Evolutionary conservation across 495 filamentous ascomycete species (phyloP), one percentile per base, ranked within the genome.

Genomic region (Corynascus novoguineensis): DNA sequence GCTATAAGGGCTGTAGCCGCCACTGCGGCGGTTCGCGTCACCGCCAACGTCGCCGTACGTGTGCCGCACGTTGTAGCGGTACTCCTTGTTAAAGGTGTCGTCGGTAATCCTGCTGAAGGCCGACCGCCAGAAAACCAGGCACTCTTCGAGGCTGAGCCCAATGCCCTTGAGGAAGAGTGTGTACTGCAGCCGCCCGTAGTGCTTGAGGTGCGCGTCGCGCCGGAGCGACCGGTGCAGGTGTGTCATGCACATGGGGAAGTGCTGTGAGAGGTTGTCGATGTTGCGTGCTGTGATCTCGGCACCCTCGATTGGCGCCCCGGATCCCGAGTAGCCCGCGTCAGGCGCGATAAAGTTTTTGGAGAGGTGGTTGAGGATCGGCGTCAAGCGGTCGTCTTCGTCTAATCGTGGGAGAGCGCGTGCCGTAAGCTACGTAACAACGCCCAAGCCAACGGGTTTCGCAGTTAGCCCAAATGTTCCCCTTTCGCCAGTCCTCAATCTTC

Each of bases 81-180:
- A 97, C 64, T 96, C 89, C 54, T 95, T 96, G 66, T 91, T 91
- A 81, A 95, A 96, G 17, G 79, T 83, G 68, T 97, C 95, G 62
- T 97, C 93, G 0, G 87, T 90, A 40, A 91, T 84, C 53, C 86
- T 83, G 55, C 80, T 83, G 81, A 97, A 97, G 12, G 78, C 72
- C 53, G 82, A 80, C 8, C 95, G 87, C 95, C 95, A 99, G 77
- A 97, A 99, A 10, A 88, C 62, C n/a, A 99, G 82, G 65, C 84
- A 91, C 64, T 99, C 92, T 62, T 97, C 90, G 9, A 97, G 77
- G 49, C 81, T 88, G 10, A 99, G 78, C 0, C 95, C 95, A 59
- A 99, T 89, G 31, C 95, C 95, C 75, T 99, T 99, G 55, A 99
- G 80, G 81, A 99, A 99, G 19, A 99, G 82, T 0, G 87, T 88